Evolutionary conservation across 192 early-diverging fungal genomes (phyloP).

Genomic region (Phycomyces blakesleeanus): DNA sequence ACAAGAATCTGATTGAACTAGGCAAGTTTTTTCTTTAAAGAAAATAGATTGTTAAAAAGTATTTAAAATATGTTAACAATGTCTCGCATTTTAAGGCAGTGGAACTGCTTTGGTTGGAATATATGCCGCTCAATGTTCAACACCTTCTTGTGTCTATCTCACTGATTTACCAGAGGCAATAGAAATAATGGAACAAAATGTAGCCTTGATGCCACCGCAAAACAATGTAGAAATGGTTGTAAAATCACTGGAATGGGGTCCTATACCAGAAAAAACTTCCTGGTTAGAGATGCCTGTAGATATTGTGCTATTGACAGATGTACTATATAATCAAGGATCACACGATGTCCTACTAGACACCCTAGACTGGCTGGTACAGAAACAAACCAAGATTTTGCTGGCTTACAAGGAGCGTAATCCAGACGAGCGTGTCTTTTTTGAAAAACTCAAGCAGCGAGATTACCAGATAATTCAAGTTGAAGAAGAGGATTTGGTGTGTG

Average conservation of each 20-base stretch:
- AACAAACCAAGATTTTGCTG: slow-evolving; percentile 15
- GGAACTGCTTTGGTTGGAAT: slow-evolving; percentile 33
- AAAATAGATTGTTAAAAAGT: too few relatives aligned
- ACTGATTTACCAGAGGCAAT: slow-evolving; percentile 26
- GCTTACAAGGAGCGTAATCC: slow-evolving; percentile 32
- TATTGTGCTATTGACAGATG: slow-evolving; percentile 29
- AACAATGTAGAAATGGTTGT: slow-evolving; percentile 11
- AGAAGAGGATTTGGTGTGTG: background rate
- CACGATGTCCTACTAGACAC: slow-evolving; percentile 33
- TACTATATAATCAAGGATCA: slow-evolving; percentile 30
- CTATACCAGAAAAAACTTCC: background rate
- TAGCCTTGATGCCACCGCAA: background rate
- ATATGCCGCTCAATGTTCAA: slow-evolving; percentile 16
- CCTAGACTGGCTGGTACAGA: slow-evolving; percentile 11
- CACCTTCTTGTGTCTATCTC: slow-evolving; percentile 11
- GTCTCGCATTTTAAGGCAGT: slow-evolving; percentile 13
- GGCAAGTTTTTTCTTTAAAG: slow-evolving; percentile 12
- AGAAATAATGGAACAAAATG: slow-evolving; percentile 24
- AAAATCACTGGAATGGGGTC: slow-evolving; percentile 20
- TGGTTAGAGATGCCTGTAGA: slow-evolving; percentile 5
- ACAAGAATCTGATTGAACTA: slow-evolving; percentile 20
- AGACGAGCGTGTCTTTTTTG: slow-evolving; percentile 27
- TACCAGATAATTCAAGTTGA: background rate
- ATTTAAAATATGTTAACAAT: background rate
- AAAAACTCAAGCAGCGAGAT: slow-evolving; percentile 9